Conservation (phyloP, 2,329 filamentous ascomycete genomes). For the Colletotrichum siamense region DNA sequence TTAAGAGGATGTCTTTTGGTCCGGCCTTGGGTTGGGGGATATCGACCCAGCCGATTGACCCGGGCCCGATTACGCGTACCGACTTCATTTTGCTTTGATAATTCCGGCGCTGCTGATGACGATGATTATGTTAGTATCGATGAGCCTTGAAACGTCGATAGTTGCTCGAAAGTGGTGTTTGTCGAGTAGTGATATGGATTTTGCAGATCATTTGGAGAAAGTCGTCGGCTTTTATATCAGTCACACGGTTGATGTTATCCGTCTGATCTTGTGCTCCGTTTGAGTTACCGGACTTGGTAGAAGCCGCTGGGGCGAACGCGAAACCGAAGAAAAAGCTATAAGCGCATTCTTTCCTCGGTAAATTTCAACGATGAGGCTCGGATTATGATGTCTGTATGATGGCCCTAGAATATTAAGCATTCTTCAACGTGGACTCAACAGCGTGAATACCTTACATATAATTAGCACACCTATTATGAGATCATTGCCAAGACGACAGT, state of each 20-base stretch:
- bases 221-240: rapidly evolving
- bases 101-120: rapidly evolving
- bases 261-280: not conserved
- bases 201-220: not conserved
- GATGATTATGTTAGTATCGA: not conserved
- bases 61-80: not conserved
- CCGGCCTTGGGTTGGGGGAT: not conserved
- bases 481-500: not conserved
- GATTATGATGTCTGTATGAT: rapidly evolving
- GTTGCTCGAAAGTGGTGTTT: not conserved
- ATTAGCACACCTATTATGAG: not conserved
- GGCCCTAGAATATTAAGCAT: rapidly evolving
- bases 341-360: not conserved
- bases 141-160: not conserved
- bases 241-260: not conserved
- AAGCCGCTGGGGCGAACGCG: not conserved
- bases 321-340: not conserved
- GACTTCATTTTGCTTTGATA: not conserved
- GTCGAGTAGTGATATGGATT: rapidly evolving
- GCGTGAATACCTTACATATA: not conserved
- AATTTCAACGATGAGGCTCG: rapidly evolving
- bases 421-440: rapidly evolving
- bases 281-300: not conserved
- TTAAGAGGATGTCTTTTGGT: not conserved
- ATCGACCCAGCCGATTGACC: not conserved